Conservation (phyloP, 768 basidiomycete genomes). For the Suillus plorans region DNA sequence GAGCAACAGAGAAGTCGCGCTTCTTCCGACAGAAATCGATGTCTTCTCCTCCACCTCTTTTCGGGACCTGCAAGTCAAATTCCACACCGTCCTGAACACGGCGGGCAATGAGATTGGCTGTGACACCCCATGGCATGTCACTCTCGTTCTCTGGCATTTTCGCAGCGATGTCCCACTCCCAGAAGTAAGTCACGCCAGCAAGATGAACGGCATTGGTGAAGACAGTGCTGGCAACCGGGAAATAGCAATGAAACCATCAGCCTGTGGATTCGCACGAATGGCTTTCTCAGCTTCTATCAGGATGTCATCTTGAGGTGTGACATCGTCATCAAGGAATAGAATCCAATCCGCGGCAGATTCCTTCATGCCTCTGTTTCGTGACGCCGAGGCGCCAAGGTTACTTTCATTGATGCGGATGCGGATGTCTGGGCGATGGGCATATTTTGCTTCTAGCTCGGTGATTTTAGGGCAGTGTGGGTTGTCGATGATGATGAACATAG, state of each 20-base stretch:
- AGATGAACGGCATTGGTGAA: slow-evolving; percentile 57
- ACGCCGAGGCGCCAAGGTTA: slow-evolving; percentile 53
- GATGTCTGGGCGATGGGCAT: slow-evolving; percentile 45
- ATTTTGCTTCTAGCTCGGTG: slow-evolving; percentile 38
- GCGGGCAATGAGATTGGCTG: slow-evolving; percentile 55
- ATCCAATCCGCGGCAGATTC: slow-evolving; percentile 60
- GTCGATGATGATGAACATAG: slow-evolving; percentile 60
- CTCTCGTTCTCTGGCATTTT: slow-evolving; percentile 37
- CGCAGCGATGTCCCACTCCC: slow-evolving; percentile 62
- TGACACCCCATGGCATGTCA: slow-evolving; percentile 64
- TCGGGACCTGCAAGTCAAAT: slow-evolving; percentile 51
- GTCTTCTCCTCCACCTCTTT: slow-evolving; percentile 65
- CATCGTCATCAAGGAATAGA: slow-evolving; percentile 62
- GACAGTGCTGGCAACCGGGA: slow-evolving; percentile 46
- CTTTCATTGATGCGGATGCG: slow-evolving; percentile 49
- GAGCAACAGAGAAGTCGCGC: slow-evolving; percentile 35
- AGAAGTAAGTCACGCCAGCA: slow-evolving; percentile 59
- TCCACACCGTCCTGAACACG: slow-evolving; percentile 44
- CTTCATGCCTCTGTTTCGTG: slow-evolving; percentile 53
- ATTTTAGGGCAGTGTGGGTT: slow-evolving; percentile 45
- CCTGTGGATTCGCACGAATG: slow-evolving; percentile 46
- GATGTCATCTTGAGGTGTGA: slow-evolving; percentile 42
- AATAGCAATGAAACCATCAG: slow-evolving; percentile 53
- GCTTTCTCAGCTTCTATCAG: slow-evolving; percentile 45
- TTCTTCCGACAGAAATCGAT: slow-evolving; percentile 58